phyloP scores from a whole-genome alignment of 352 stramenopile species.

The Phytophthora pinifolia region DNA sequence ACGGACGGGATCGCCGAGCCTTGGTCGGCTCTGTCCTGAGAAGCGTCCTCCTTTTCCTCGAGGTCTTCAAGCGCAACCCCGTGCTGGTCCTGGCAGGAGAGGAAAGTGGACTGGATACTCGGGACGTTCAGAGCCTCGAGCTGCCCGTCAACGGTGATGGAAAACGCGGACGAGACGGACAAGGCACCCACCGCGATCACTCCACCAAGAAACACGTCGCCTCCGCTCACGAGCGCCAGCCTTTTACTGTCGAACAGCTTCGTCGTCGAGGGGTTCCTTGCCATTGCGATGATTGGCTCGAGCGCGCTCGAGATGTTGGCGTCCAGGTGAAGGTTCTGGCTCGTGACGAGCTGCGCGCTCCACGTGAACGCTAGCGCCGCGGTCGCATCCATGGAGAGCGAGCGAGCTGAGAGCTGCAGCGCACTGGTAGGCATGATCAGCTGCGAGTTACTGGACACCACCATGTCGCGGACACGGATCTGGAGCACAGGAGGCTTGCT shows the following conservation, averaged over 20 bases:
- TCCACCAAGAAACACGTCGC: constrained; percentile 55
- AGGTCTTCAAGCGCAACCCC: constrained; percentile 21
- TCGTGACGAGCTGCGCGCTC: constrained; percentile 43
- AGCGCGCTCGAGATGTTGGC: constrained; percentile 45
- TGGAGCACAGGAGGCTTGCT: constrained; percentile 29
- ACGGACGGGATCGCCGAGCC: constrained; percentile 15
- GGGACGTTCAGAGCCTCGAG: constrained; percentile 47
- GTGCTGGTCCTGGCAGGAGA: constrained; percentile 49
- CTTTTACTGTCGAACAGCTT: constrained; percentile 32
- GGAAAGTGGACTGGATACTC: constrained; percentile 45
- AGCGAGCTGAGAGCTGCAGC: constrained; percentile 38
- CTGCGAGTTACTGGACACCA: constrained; percentile 41
- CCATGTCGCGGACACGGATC: constrained; percentile 42
- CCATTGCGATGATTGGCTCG: constrained; percentile 19
- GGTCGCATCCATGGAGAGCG: constrained; percentile 59
- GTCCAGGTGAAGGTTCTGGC: constrained; percentile 50
- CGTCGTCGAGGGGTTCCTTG: constrained; percentile 5
- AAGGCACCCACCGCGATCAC: constrained; percentile 48
- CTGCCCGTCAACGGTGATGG: constrained; percentile 47
- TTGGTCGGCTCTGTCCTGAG: constrained; percentile 4
- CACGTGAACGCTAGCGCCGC: constrained; percentile 41
- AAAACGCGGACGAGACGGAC: constrained; percentile 50
- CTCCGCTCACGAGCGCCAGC: constrained; percentile 51
- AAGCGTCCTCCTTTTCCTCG: constrained; percentile 10
- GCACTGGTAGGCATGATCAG: constrained; percentile 42